Percentiles rank a stretch among this genome's conserved stretches.
Evolutionary conservation across 768 basidiomycete genomes (phyloP).

Genomic region (Coprinellus micaceus): DNA sequence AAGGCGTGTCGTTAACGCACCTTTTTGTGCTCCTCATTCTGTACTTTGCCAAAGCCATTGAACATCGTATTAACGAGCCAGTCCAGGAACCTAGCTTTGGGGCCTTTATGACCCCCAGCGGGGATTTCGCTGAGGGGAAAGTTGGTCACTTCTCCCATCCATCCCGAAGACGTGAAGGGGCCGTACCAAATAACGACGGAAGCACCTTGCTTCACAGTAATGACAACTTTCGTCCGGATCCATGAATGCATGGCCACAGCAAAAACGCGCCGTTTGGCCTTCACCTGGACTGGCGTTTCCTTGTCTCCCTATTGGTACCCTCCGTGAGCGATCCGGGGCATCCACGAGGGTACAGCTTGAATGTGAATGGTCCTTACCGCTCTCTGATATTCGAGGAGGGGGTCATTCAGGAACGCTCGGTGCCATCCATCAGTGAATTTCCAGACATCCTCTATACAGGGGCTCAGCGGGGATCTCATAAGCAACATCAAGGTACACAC

Average conservation of each 20-base stretch:
- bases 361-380: neutral
- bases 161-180: neutral
- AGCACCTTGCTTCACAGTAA: slow-evolving; percentile 16
- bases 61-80: too few species aligned
- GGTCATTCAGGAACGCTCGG: neutral
- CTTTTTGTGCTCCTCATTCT: neutral
- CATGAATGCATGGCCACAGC: neutral
- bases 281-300: neutral
- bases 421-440: neutral
- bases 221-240: slow-evolving; percentile 12
- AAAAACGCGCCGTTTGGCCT: neutral
- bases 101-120: too few species aligned
- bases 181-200: slow-evolving; percentile 18
- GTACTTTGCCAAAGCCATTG: too few species aligned
- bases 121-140: neutral
- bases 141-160: slow-evolving; percentile 1
- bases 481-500: neutral
- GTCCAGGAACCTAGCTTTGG: too few species aligned
- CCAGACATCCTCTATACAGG: neutral
- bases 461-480: neutral
- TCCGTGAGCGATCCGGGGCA: neutral
- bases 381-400: neutral
- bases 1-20: too few species aligned
- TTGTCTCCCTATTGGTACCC: neutral
- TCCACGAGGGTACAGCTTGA: too few species aligned